Base-by-base conservation (phyloP, 2,329 filamentous ascomycete species). In the Microsporum audouinii region DNA sequence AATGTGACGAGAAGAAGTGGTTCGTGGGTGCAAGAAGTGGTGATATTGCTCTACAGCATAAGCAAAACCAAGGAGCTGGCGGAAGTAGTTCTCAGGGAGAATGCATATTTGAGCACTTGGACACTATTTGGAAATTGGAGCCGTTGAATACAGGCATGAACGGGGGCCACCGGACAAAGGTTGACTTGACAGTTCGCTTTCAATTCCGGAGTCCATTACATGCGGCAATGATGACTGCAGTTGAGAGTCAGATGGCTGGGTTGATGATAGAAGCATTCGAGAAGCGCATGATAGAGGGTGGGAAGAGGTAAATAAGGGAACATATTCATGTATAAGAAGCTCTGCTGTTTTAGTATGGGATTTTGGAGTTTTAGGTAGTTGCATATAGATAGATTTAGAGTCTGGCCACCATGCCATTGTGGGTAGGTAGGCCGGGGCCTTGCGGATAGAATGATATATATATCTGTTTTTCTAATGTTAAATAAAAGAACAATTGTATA, bases 181-280 rank as follows among this genome's bases (percentile, higher is more conserved):
- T 97, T 12, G 80, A 83, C 67, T 76, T 99, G 66, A 79, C 80
- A 61, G 86, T 99, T 67, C 82, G 86, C 64, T 96, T 91, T 72
- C 84, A 87, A 72, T 96, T 99, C 72, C 81, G 84, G 67, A 97
- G 91, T 74, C 89, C 91, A n/a, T 72, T 96, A 61, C 95, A 96
- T 76, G 86, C 85, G 47, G 84, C 88, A 23, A 79, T 96, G 70
- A 94, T 91, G 71, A 82, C 85, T 41, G 87, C 88, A 38, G 86
- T 94, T 29, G 89, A 90, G 65, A 87, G 89, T 36, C 90, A 89
- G 75, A 85, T 96, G 65, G 63, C 58, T 31, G 61, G 63, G 14
- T 69, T 72, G 58, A 75, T 69, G 63, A 73, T 66, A 59, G 73
- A 62, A 43, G 71, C 68, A 49, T 99, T 99, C 77, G 91, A 96